Evolutionary conservation across 306 rosid species (phyloP), one percentile per base, ranked within the genome.

Genomic region (Elaeagnus macrophylla): DNA sequence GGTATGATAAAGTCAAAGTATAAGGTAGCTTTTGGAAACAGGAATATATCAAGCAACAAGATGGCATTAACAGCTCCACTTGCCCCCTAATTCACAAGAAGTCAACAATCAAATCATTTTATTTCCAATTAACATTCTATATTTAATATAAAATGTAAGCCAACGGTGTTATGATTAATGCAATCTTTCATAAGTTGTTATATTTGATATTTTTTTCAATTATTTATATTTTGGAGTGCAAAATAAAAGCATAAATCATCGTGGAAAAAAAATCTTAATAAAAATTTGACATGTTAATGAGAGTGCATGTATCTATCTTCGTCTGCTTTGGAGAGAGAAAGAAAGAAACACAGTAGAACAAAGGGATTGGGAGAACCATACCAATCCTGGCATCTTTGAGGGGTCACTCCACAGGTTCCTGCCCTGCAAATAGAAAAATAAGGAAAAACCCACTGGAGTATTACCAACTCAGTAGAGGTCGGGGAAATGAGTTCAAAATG

Each of bases 41-140:
- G 99, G 72, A 87, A 91, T 76, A 91, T 78, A 54, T 75, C 67
- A 50, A 91, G 95, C 68, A 91, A 71, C 77, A 82, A 67, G 41
- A 91, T 69, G 32, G 96, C 99, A 62, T 84, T 80, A 62, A 87
- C 85, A 32, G 93, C 95, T 58, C 85, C 96, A 58, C 95, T 86
- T 63, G 96, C 99, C 10, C 95, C 99, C 99, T 86, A 62, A 61
- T 17, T 51, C 67, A 72, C 69, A 68, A 68, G 45, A 67, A 13
- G 76, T 54, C 41, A 15, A 48, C n/a, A 50, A 37, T 57, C 43
- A 67, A 37, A 60, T 39, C 19, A 60, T 72, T 54, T 48, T 64
- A 50, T 66, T 56, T 70, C 66, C 43, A 45, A 45, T 7, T 45
- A 45, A 45, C 1, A 9, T 45, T 6, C 16, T 12, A 15, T 17